Evolutionary conservation across 2,329 filamentous ascomycete genomes (phyloP), one percentile per base, ranked within the genome.

Genomic region (Gnomoniopsis smithogilvyi): DNA sequence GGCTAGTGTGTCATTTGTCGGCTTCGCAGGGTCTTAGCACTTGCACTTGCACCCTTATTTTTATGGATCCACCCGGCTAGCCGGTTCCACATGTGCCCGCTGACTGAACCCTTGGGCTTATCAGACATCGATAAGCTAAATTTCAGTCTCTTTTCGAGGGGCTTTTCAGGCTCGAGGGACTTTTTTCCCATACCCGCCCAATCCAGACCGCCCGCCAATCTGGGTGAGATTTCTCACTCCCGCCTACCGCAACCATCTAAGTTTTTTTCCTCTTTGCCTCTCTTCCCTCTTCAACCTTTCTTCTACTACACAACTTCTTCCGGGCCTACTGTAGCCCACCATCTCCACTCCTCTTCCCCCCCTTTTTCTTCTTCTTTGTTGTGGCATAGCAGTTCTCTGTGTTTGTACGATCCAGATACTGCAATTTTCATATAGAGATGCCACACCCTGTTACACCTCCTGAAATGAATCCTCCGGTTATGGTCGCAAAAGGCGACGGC

Each of bases 401-500:
- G 24, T 24, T 6, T 19, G 11, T 12, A 19, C 6, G 19, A 19
- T 19, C 26, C 33, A 46, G 30, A 34, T 49, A 48, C 26, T 34
- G 17, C 46, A 26, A 46, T 41, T 46, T 43, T 60, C 26, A 52
- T 53, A 38, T 48, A 55, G 48, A 63, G 50, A 66, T 67, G 67
- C 66, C 67, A 51, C 62, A 65, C 38, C 59, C 65, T 1, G 57
- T 65, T 17, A 61, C 60, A 51, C 57, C 63, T 24, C 50, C 59
- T 30, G 64, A 65, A 64, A 62, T 63, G 50, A 56, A 63, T 36
- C 59, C 64, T 30, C 67, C 68, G 1, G 63, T 56, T 38, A 62
- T 67, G 45, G 63, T 64, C 59, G 62, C 63, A 19, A 66, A 67
- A 50, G 59, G 54, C 54, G 65, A 62, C 33, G 64, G 38, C 53